Evolutionary conservation across 345 rosid genomes (phyloP).

Genomic region (Nephelium lappaceum): DNA sequence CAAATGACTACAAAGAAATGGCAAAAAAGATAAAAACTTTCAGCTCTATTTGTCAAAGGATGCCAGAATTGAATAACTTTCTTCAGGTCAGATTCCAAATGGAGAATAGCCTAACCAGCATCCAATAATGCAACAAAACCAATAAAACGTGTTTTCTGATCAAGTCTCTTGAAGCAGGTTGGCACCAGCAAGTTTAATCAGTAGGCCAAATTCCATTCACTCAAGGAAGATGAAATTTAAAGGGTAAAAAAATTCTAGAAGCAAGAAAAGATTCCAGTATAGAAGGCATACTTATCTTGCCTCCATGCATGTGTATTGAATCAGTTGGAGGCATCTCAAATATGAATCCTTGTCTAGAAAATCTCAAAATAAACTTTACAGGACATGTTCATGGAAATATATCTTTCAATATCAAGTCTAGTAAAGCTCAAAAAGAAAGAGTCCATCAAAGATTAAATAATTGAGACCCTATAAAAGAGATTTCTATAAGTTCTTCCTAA

Average conservation of each 20-base stretch:
- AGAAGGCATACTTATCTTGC: neutral
- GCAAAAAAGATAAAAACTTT: neutral
- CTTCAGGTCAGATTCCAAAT: neutral
- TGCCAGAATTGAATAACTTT: neutral
- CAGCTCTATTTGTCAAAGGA: neutral
- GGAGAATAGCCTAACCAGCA: neutral
- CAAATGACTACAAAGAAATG: neutral
- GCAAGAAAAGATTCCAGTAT: neutral
- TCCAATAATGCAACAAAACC: neutral
- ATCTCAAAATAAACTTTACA: neutral
- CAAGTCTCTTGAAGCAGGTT: conserved; percentile 6
- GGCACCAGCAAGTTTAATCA: neutral
- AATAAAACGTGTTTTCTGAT: neutral
- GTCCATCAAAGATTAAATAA: neutral
- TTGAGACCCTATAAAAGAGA: neutral
- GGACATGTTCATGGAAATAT: neutral
- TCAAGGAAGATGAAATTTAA: neutral
- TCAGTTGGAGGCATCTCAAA: neutral
- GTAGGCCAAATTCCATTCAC: neutral
- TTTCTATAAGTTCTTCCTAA: neutral
- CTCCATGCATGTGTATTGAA: neutral
- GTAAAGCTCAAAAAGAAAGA: neutral
- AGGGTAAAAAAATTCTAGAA: no score
- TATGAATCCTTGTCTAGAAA: neutral
- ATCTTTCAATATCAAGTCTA: neutral